A percentile compares a stretch with the other conserved stretches of the same genome.
These are phyloP conservation scores for Kwoniella heveanensis DNA, from an alignment of 768 basidiomycete genomes.

Conservation along the genomic window DNA sequence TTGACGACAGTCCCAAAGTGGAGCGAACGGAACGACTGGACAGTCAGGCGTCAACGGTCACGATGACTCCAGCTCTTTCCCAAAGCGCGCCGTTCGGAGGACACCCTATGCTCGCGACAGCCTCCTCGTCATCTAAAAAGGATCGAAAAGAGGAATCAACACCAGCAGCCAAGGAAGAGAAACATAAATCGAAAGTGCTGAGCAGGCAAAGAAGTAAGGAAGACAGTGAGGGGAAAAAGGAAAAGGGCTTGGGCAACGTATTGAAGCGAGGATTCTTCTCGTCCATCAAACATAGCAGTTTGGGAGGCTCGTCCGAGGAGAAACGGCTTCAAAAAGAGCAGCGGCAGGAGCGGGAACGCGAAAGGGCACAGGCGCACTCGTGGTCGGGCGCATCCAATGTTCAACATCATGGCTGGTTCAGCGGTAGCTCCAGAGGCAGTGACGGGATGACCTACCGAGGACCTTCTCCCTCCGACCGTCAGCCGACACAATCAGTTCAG, in stretches of 20 bases:
- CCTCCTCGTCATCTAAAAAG: constrained; percentile 23
- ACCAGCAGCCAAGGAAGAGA: constrained; percentile 13
- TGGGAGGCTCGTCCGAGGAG: constrained; percentile 32
- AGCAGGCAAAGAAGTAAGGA: constrained; percentile 28
- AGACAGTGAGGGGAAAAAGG: constrained; percentile 36
- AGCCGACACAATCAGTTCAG: constrained; percentile 7
- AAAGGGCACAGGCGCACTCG: constrained; percentile 45
- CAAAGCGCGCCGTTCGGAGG: constrained; percentile 21
- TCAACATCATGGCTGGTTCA: constrained; percentile 16
- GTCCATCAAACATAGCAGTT: constrained; percentile 28
- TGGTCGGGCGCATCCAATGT: constrained; percentile 42
- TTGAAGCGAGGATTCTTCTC: constrained; percentile 48
- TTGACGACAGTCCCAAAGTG: neutral
- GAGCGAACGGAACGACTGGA: constrained; percentile 21
- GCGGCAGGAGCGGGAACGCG: constrained; percentile 45
- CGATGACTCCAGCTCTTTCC: constrained; percentile 22
- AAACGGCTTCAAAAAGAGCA: constrained; percentile 25
- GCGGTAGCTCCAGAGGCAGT: constrained; percentile 10
- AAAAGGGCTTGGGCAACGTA: constrained; percentile 39
- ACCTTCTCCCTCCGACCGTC: neutral
- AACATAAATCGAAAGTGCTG: constrained; percentile 6
- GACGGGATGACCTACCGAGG: constrained; percentile 10
- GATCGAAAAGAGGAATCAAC: constrained; percentile 14
- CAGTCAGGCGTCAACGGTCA: constrained; percentile 28
- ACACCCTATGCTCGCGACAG: neutral